phyloP scores from a whole-genome alignment of 1,139 yeast species.

The Geotrichum klebahnii region DNA sequence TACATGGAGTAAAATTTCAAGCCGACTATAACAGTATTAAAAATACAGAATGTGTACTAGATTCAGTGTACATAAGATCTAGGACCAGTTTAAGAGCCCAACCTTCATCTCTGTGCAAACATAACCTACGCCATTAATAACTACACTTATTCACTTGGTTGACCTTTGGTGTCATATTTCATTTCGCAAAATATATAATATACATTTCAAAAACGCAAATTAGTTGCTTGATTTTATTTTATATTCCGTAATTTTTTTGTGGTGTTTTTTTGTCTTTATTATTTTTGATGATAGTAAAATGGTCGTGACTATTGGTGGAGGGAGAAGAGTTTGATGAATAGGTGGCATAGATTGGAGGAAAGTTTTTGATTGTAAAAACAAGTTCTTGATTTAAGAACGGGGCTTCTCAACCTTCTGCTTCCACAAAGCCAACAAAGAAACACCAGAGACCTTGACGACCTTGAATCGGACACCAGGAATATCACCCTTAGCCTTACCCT shows the following conservation, averaged over 20 bases:
- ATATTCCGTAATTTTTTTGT: too few species aligned
- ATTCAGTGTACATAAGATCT: too few species aligned
- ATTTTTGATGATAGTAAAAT: not conserved
- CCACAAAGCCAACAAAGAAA: constrained; percentile 98
- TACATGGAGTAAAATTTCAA: too few species aligned
- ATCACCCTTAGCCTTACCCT: constrained; percentile 99
- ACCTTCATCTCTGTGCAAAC: too few species aligned
- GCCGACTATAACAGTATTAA: too few species aligned
- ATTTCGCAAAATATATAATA: constrained; percentile 9
- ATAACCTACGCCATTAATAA: too few species aligned
- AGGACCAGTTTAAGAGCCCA: too few species aligned
- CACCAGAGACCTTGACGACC: constrained; percentile 99
- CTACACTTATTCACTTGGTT: too few species aligned
- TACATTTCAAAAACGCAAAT: not conserved
- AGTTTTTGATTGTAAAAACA: too few species aligned
- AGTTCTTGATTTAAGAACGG: constrained; percentile 91
- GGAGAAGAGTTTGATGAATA: not conserved
- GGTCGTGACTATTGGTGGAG: not conserved
- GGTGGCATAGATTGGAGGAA: not conserved
- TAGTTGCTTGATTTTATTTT: not conserved
- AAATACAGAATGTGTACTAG: too few species aligned
- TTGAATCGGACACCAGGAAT: constrained; percentile 99
- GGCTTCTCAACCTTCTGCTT: constrained; percentile 99
- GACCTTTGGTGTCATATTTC: too few species aligned
- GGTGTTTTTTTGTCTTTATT: not conserved